phyloP scores from a whole-genome alignment of 2,329 filamentous ascomycete species.

The Stemphylium vesicarium region DNA sequence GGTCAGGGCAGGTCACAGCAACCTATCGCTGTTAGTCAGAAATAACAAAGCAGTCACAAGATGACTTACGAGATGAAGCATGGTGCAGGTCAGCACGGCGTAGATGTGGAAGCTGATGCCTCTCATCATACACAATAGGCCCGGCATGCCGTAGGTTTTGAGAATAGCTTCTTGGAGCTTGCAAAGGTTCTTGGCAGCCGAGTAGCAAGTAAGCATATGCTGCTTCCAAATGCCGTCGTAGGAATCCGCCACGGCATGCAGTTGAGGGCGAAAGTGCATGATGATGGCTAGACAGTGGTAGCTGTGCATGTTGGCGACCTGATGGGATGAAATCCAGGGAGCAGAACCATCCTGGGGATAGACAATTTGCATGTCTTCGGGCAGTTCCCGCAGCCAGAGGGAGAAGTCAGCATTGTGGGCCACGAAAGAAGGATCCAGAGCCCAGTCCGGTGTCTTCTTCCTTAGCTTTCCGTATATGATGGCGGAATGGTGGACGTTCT shows the following conservation, averaged over 20 bases:
- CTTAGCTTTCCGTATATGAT: conserved; percentile 75
- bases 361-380: conserved; percentile 75
- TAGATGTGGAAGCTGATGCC: conserved; percentile 98
- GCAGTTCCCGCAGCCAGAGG: conserved; percentile 77
- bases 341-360: conserved; percentile 80
- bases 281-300: conserved; percentile 88
- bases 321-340: conserved; percentile 85
- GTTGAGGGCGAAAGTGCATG: conserved; percentile 84
- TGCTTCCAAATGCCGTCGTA: conserved; percentile 83
- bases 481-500: conserved; percentile 79
- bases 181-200: conserved; percentile 83
- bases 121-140: conserved; percentile 88
- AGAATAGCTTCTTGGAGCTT: conserved; percentile 84
- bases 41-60: not conserved
- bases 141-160: conserved; percentile 76
- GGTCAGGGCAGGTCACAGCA: conserved; percentile 90
- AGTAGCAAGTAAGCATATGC: conserved; percentile 86
- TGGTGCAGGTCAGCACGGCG: conserved; percentile 85
- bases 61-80: conserved; percentile 82
- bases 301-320: conserved; percentile 85
- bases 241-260: conserved; percentile 75
- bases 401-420: conserved; percentile 79
- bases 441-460: conserved; percentile 83
- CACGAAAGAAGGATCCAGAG: conserved; percentile 80
- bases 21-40: conserved; percentile 63